Evolutionary conservation across 139 green algal genomes (phyloP), one percentile per base, ranked within the genome.

Genomic region (Volvox africanus): DNA sequence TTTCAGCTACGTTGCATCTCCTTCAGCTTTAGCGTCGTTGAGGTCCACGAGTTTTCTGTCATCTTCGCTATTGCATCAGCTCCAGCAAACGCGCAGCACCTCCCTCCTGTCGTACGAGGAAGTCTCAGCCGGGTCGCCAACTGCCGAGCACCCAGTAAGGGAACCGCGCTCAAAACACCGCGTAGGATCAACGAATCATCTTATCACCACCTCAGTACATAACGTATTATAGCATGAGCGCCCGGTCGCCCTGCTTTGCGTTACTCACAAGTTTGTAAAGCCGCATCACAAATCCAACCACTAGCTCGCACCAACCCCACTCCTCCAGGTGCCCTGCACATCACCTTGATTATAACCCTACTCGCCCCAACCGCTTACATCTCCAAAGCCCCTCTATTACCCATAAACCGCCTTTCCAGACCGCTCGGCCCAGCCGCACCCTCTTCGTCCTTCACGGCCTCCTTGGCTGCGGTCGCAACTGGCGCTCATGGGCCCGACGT

Each of bases 401-500:
- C 9, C 9, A 55, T 55, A 55, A 55, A 55, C 44, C 44, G 44
- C 44, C 44, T 55, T 55, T 69, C 18, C 69, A 89, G 85, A 55
- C 69, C 44, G 37, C 85, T 1, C 30, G 22, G 19, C 85, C 85
- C 69, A 36, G 61, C 5, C 85, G 87, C 79, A 91, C 88, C 5
- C 61, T 91, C 3, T 36, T 90, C 16, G 18, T 96, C 0, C 88
- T 96, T 35, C 94, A 96, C 79, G 93, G 94, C 0, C 91, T 96
- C 73, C 88, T 96, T 21, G 94, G 94, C 26, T 94, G 83, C 30
- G 91, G 91, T 55, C 88, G 91, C 44, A 95, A 96, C 89, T 96
- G 94, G 92, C 89, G 89, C 71, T 80, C 73, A 26, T 92, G 87
- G 73, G 61, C 84, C 0, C 37, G 79, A 18, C 61, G 84, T 20